Evolutionary conservation across 176 grass and related monocot species (phyloP).

Genomic region (bread wheat (Triticum aestivum)): DNA sequence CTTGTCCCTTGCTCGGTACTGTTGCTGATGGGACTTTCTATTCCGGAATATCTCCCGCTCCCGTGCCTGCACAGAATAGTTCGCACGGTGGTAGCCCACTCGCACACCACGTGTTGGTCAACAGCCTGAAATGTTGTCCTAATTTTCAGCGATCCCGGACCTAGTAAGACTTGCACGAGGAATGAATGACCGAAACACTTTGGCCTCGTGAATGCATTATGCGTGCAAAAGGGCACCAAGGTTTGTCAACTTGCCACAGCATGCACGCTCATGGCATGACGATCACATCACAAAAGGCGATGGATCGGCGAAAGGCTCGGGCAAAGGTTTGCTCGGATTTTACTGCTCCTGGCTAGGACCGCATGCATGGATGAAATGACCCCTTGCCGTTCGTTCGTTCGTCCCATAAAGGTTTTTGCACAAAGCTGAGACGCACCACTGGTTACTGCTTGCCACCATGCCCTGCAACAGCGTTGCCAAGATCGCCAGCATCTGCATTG

Average conservation of each 20-base stretch:
- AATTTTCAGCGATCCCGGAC: no score
- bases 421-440: constrained; percentile 41
- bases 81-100: neutral
- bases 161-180: neutral
- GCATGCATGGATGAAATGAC: neutral
- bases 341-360: neutral
- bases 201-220: neutral
- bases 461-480: neutral
- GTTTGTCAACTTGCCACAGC: neutral
- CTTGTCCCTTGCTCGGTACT: constrained; percentile 27
- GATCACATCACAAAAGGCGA: constrained; percentile 22
- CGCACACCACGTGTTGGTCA: neutral
- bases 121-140: neutral
- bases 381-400: neutral
- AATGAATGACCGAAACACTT: neutral
- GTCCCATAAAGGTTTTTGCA: neutral
- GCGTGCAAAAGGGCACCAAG: constrained; percentile 18
- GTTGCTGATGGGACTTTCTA: constrained; percentile 16
- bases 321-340: neutral
- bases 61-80: neutral
- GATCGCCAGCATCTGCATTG: constrained; percentile 27
- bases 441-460: neutral
- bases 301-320: constrained; percentile 20
- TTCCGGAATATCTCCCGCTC: neutral
- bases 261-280: constrained; percentile 30